Conservation (phyloP, 495 filamentous ascomycete species). For the Aspergillus homomorphus region DNA sequence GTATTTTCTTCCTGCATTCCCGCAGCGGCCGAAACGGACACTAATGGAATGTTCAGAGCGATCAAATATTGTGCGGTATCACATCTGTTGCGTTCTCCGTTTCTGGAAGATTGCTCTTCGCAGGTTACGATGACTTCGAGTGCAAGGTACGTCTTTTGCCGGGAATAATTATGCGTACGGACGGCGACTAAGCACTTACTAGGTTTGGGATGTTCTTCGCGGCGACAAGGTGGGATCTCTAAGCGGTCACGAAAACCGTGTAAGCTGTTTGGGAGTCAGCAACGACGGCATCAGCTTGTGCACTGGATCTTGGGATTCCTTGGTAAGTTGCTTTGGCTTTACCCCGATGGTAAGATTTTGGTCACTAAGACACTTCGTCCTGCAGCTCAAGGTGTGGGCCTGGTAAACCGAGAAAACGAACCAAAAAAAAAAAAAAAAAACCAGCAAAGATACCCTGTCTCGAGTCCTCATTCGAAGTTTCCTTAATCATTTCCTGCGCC, state of each 20-base stretch:
- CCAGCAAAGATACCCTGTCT: constrained; percentile 47
- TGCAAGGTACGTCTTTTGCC: constrained; percentile 74
- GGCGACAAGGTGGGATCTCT: constrained; percentile 96
- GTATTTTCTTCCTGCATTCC: constrained; percentile 39
- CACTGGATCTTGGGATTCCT: constrained; percentile 98
- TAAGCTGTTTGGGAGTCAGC: constrained; percentile 96
- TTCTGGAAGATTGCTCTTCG: constrained; percentile 91
- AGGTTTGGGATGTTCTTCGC: constrained; percentile 98
- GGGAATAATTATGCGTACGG: background rate
- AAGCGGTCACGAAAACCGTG: constrained; percentile 96
- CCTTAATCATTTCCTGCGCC: constrained; percentile 25
- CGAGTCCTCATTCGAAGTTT: constrained; percentile 40
- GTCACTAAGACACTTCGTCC: constrained; percentile 16
- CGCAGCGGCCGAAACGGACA: constrained; percentile 9
- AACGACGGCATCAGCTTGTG: constrained; percentile 99
- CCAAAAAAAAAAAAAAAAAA: too few species aligned
- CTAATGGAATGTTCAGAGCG: constrained; percentile 59
- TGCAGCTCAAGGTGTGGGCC: constrained; percentile 85
- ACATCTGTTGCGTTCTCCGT: constrained; percentile 98
- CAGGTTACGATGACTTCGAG: constrained; percentile 98
- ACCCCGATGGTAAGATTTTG: background rate
- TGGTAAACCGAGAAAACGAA: constrained; percentile 49
- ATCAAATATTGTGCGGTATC: constrained; percentile 95
- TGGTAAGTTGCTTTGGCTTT: constrained; percentile 64
- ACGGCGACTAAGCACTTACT: constrained; percentile 18